These are phyloP conservation scores for Aspergillus ochraceus DNA, from an alignment of 2,329 filamentous ascomycete genomes.

Conservation along the genomic window DNA sequence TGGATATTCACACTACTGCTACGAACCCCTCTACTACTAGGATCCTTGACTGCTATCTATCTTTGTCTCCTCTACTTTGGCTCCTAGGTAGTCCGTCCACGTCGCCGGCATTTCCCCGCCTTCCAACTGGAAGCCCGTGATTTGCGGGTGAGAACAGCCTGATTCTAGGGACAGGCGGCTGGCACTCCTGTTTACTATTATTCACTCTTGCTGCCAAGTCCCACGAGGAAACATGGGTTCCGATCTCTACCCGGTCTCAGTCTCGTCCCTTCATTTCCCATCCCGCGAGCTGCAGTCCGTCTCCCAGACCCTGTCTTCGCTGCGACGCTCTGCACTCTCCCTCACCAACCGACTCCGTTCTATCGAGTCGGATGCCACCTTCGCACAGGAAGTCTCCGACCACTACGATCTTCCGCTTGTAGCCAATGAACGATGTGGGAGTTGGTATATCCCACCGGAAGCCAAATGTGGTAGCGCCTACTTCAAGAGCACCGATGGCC, in stretches of 20 bases:
- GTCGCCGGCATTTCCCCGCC: background rate
- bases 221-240: constrained; percentile 24
- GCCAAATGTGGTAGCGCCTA: constrained; percentile 75
- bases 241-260: constrained; percentile 33
- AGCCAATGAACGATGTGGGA: constrained; percentile 92
- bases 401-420: constrained; percentile 66
- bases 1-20: background rate
- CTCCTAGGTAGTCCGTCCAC: background rate
- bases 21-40: no score
- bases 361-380: constrained; percentile 73
- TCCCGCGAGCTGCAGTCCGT: constrained; percentile 59
- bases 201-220: background rate
- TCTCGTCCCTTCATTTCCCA: constrained; percentile 55
- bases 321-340: constrained; percentile 75
- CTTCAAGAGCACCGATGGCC: constrained; percentile 97
- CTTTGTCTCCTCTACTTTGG: no score
- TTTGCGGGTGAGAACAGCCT: background rate
- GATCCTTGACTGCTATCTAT: no score
- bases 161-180: background rate
- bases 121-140: background rate
- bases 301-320: constrained; percentile 66
- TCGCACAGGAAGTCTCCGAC: constrained; percentile 62
- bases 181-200: background rate
- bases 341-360: constrained; percentile 79
- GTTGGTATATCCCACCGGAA: constrained; percentile 79